A percentile compares a stretch with the other conserved stretches of the same genome.
These are phyloP conservation scores for Saccharum hybrid DNA, from an alignment of 202 grass and related monocot genomes.

Conservation along the genomic window DNA sequence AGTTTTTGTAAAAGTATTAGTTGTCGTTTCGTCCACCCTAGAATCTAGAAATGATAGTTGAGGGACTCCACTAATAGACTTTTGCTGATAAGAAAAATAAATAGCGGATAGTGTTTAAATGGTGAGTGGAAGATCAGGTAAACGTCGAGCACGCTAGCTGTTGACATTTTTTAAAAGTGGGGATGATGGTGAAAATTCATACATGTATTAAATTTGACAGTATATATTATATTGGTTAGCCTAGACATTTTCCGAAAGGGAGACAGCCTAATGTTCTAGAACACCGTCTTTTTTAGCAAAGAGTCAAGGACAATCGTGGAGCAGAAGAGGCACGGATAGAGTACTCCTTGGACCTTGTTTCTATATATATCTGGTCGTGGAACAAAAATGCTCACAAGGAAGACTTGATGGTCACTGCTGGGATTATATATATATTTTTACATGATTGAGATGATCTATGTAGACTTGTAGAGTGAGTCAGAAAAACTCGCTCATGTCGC, in stretches of 20 bases:
- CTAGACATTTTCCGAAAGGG: not conserved
- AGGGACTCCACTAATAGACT: not conserved
- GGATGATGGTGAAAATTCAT: too few species aligned
- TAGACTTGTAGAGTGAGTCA: not conserved
- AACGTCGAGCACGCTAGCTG: not conserved
- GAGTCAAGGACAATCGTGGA: too few species aligned
- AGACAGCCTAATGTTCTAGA: slow-evolving; percentile 15
- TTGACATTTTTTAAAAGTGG: too few species aligned
- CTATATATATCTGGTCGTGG: too few species aligned
- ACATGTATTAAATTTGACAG: too few species aligned
- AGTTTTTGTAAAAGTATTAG: too few species aligned
- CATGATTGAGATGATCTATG: not conserved
- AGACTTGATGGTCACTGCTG: not conserved
- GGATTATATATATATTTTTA: not conserved
- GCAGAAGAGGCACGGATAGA: not conserved
- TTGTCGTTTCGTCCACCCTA: too few species aligned
- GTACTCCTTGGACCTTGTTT: not conserved
- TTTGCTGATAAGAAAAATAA: not conserved
- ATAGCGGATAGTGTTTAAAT: not conserved
- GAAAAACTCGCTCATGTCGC: not conserved
- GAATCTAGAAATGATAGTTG: not conserved
- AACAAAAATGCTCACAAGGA: not conserved
- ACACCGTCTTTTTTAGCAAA: slow-evolving; percentile 14
- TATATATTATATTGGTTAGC: too few species aligned
- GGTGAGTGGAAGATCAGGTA: not conserved